Base-by-base conservation (phyloP, 805 yeast genomes). In the Wickerhamiella nectarea region DNA sequence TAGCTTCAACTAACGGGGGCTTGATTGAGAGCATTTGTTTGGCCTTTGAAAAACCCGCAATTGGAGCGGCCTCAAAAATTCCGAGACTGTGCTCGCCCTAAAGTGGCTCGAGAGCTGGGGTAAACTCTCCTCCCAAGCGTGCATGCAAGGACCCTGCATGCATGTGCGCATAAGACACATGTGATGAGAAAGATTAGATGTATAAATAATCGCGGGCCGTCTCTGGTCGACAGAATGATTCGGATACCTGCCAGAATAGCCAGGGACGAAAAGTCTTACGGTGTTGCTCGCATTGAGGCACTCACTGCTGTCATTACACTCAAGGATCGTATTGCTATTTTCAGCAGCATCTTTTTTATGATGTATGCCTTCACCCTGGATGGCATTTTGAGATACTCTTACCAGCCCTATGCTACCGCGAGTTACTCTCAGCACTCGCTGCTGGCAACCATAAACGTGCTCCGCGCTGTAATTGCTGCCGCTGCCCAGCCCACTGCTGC, bases 401-500 rank as follows among this genome's bases (percentile, higher is more conserved):
- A 68, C 56, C 77, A 75, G 50, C 55, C 70, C 3, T 68, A 67
- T 48, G 85, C 83, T 12, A 69, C 81, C 7, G 58, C 66, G 38
- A 67, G 76, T 11, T 78, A 72, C 59, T 46, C 66, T 21, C 52
- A 57, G 11, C 81, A 78, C 54, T 71, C 83, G 6, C 62, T 75
- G 45, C 57, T 70, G 36, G 68, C 84, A 5, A 73, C 84, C 2
- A 69, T 79, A 46, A 67, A 71, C 48, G 78, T 75, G 22, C 68
- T 78, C 48, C 67, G 31, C 7, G 31, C 31, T 12, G 80, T 78
- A 33, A 69, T 75, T 41, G 80, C 74, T 38, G 81, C 82, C 20
- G 83, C 79, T 14, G 68, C 80, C 3, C 80, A 75, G 54, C 76
- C 80, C 3, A 66, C 73, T 4, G 75, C 68, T 48, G 84, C 85